Evolutionary conservation across 108 stramenopile species (phyloP), one percentile per base, ranked within the genome.

Genomic region (Halocafeteria seosinensis): DNA sequence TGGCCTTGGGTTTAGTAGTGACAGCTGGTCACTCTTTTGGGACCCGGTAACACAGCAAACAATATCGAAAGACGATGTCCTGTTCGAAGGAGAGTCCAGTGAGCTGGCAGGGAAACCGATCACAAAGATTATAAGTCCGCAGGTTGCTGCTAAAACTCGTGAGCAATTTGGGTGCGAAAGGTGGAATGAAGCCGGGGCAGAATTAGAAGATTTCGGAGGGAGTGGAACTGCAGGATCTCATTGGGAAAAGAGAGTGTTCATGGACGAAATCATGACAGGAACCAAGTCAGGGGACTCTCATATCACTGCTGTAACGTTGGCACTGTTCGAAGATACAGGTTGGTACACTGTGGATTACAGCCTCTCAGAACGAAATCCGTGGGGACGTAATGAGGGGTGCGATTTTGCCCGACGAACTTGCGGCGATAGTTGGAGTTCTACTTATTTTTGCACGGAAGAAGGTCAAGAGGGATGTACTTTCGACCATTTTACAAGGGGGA

Each of bases 301-400:
- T 12, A 52, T 72, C 42, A 72, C 77, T n/a, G 62, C 77, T 9
- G 58, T 78, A 30, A 75, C 77, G 23, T 65, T 78, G 29, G 73
- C 77, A 24, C 37, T 78, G 2, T 55, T 78, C 0, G 73, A 78
- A 62, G 77, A 78, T 58, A 72, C 71, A 26, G 74, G 73, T 11
- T 78, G 77, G 77, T 78, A 78, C 47, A 23, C 37, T 35, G 77
- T 73, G 5, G 73, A 75, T 61, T 78, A 74, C 71, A 52, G 33
- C 33, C 60, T 42, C 17, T 63, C 76, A 1, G 32, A 69, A 23
- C 68, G 69, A 30, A 52, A 67, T n/a, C 35, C 73, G 28, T 77
- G 68, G 34, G 76, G 73, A 24, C 60, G 70, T 29, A 71, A 71
- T 21, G 58, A 66, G 36, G 76, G 76, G 21, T 77, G 76, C 58